Evolutionary conservation across 2,329 filamentous ascomycete species (phyloP).

Genomic region (Colletotrichum camelliae): DNA sequence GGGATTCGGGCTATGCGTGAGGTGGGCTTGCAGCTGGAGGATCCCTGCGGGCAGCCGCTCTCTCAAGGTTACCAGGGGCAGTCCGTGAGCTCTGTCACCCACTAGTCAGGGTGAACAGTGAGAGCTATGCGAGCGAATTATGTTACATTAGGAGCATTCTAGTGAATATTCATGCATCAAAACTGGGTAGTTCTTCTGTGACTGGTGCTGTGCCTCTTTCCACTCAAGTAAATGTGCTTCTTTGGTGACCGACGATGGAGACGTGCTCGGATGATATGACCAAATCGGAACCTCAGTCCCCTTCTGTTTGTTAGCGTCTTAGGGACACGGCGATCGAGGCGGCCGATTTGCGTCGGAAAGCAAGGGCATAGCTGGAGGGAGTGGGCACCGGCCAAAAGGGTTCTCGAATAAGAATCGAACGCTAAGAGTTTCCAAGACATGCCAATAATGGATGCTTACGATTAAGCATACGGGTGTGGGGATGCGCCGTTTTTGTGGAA

Average conservation of each 20-base stretch:
- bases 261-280: neutral
- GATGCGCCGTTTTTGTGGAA: neutral
- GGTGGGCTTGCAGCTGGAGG: neutral
- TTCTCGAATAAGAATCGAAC: neutral
- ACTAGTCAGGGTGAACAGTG: neutral
- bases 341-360: neutral
- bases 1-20: conserved; percentile 29
- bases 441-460: neutral
- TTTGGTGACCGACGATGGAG: neutral
- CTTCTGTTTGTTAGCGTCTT: neutral
- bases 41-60: neutral
- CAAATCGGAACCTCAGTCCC: neutral
- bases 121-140: neutral
- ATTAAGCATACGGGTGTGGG: neutral
- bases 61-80: neutral
- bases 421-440: neutral
- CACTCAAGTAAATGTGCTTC: neutral
- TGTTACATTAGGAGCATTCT: neutral
- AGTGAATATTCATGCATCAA: neutral
- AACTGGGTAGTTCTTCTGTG: neutral
- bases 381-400: neutral
- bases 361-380: neutral
- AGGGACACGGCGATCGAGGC: neutral
- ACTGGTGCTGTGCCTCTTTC: neutral
- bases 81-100: neutral